Evolutionary conservation across 2,329 filamentous ascomycete genomes (phyloP).

Genomic region (Fusarium solani-melongenae): DNA sequence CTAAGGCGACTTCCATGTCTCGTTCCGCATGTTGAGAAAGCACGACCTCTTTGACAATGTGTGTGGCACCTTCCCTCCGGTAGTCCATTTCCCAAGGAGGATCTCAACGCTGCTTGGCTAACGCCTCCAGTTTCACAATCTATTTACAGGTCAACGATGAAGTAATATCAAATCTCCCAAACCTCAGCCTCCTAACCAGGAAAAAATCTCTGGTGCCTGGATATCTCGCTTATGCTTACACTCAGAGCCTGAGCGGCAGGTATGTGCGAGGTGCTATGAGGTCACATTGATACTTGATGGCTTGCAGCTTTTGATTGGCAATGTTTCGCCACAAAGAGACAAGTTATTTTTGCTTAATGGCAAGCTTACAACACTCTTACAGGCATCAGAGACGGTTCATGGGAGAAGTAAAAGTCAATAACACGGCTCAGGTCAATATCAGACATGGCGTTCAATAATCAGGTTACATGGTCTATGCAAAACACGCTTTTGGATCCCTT

Average conservation of each 20-base stretch:
- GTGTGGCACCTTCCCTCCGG: background rate
- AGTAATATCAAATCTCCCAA: background rate
- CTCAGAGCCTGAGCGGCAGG: background rate
- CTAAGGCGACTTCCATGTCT: background rate
- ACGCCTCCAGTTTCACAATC: background rate
- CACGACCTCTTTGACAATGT: background rate
- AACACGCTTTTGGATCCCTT: background rate
- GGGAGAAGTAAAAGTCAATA: background rate
- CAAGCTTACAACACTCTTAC: background rate
- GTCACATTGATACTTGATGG: background rate
- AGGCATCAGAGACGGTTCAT: background rate
- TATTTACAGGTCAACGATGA: background rate
- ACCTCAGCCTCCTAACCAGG: background rate
- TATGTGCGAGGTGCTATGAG: background rate
- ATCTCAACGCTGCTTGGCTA: background rate
- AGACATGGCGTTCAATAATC: constrained; percentile 12
- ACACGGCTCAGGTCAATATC: background rate
- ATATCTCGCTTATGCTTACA: background rate
- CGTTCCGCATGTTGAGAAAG: background rate
- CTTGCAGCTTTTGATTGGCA: background rate
- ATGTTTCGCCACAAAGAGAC: background rate
- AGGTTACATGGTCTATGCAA: constrained; percentile 3
- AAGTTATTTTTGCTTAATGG: background rate
- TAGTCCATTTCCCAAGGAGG: background rate
- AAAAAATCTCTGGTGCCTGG: background rate